These are phyloP conservation scores for Fusarium multiceps DNA, from an alignment of 2,329 filamentous ascomycete genomes.

Conservation along the genomic window DNA sequence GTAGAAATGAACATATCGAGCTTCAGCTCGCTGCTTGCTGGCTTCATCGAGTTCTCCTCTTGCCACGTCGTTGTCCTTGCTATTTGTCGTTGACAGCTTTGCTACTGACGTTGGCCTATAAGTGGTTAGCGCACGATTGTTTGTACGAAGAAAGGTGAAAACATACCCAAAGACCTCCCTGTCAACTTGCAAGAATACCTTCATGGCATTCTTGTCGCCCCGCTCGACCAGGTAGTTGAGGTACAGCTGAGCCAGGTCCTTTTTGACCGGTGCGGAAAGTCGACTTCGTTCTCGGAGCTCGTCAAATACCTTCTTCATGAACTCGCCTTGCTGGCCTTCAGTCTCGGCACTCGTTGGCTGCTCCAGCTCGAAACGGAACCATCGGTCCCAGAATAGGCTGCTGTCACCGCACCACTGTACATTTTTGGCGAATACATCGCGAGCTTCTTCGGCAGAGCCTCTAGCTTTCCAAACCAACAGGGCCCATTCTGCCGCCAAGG, in stretches of 20 bases:
- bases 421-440: constrained; percentile 84
- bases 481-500: constrained; percentile 90
- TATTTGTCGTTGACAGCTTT: constrained; percentile 52
- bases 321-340: constrained; percentile 73
- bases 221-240: constrained; percentile 85
- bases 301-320: constrained; percentile 84
- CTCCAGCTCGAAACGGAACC: constrained; percentile 87
- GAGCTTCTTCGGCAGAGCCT: constrained; percentile 81
- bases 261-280: constrained; percentile 74
- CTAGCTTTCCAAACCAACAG: constrained; percentile 88
- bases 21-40: constrained; percentile 63
- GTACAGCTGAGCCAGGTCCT: constrained; percentile 81
- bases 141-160: neutral
- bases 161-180: constrained; percentile 85
- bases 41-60: constrained; percentile 62
- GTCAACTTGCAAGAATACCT: constrained; percentile 86
- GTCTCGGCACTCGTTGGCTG: constrained; percentile 76
- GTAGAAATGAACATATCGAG: constrained; percentile 63
- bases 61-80: constrained; percentile 60
- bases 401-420: constrained; percentile 87
- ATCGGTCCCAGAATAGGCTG: constrained; percentile 88
- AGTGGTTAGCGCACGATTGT: constrained; percentile 19
- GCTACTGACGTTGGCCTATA: constrained; percentile 61
- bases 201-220: constrained; percentile 84
- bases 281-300: constrained; percentile 79